phyloP scores from a whole-genome alignment of 176 grass and related monocot species.

The Lolium perenne region DNA sequence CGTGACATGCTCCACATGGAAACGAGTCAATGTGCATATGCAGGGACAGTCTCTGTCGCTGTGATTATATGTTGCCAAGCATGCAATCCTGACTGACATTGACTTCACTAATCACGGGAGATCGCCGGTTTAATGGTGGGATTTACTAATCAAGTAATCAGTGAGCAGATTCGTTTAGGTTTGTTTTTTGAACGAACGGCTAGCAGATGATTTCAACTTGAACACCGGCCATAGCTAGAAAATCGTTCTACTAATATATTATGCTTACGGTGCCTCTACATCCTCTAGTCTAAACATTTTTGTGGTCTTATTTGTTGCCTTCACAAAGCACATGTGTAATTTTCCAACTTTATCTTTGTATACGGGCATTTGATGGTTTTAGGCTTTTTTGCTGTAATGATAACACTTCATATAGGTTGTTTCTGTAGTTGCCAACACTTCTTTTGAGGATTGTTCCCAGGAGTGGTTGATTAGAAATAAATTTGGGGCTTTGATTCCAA shows the following conservation, averaged over 20 bases:
- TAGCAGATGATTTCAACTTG: not conserved
- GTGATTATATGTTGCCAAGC: constrained; percentile 1
- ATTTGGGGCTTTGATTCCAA: no score
- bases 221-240: not conserved
- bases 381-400: not conserved
- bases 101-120: constrained; percentile 21
- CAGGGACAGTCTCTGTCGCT: constrained; percentile 13
- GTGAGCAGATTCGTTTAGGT: not conserved
- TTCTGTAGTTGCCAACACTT: not conserved
- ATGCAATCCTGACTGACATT: not conserved
- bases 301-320: no score
- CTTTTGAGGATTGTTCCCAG: no score
- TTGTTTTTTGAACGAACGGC: not conserved
- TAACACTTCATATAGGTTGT: not conserved
- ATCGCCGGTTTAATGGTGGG: not conserved
- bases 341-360: not conserved
- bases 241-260: not conserved
- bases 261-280: not conserved
- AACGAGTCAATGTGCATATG: constrained; percentile 27
- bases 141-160: constrained; percentile 15
- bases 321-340: not conserved
- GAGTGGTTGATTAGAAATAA: no score
- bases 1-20: not conserved
- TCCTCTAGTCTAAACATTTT: no score
- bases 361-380: not conserved